Percentiles rank a stretch among this genome's conserved stretches.
Evolutionary conservation across 495 filamentous ascomycete species (phyloP).

Genomic region (Aspergillus mulundensis): DNA sequence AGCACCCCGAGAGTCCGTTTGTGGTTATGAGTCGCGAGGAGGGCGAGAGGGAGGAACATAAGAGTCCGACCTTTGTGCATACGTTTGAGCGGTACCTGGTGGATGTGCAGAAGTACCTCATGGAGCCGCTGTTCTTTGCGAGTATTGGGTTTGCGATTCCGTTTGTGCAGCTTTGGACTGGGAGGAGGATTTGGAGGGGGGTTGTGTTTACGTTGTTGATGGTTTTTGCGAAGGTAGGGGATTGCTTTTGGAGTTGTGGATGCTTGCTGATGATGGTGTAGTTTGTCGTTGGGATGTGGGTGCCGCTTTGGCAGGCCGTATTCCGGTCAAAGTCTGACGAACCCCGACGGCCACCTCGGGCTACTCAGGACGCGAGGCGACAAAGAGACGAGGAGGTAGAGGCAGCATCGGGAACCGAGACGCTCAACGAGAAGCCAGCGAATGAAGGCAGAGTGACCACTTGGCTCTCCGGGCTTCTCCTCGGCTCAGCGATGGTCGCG

Average conservation of each 20-base stretch:
- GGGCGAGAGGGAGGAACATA: slow-evolving; percentile 38
- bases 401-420: no score
- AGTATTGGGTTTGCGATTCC: slow-evolving; percentile 73
- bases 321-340: background rate
- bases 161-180: slow-evolving; percentile 60
- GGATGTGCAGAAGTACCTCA: slow-evolving; percentile 44
- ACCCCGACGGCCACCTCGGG: background rate
- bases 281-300: slow-evolving; percentile 31
- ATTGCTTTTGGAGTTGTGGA: no score
- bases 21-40: slow-evolving; percentile 32
- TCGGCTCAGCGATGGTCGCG: slow-evolving; percentile 61
- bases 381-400: background rate
- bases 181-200: slow-evolving; percentile 62
- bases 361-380: background rate
- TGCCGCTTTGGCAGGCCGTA: slow-evolving; percentile 17
- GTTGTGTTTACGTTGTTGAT: slow-evolving; percentile 65
- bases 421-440: background rate
- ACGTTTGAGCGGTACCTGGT: slow-evolving; percentile 32
- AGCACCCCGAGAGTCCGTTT: slow-evolving; percentile 30
- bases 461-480: slow-evolving; percentile 51
- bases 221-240: slow-evolving; percentile 54
- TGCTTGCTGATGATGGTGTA: background rate
- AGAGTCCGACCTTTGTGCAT: slow-evolving; percentile 32
- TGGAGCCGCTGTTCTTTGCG: slow-evolving; percentile 72
- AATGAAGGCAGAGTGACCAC: background rate